A percentile compares a stretch with the other conserved stretches of the same genome.
These are phyloP conservation scores for Acanthamoeba castellanii DNA, from an alignment of 208 protist species.

Conservation along the genomic window DNA sequence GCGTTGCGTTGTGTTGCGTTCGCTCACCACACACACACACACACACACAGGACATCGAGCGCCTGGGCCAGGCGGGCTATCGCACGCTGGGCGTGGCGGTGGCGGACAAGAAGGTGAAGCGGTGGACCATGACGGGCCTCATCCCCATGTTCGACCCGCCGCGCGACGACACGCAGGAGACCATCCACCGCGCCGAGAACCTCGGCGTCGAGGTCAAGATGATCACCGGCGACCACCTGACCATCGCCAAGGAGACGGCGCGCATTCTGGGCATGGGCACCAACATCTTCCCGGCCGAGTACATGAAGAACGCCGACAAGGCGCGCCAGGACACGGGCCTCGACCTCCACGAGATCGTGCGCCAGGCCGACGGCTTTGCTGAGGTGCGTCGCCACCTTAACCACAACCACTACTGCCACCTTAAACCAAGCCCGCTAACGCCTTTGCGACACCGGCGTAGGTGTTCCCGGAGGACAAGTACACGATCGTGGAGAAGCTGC, in stretches of 20 bases:
- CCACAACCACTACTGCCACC: conserved; percentile 76
- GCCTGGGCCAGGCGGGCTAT: conserved; percentile 28
- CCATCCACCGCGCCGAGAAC: conserved; percentile 90
- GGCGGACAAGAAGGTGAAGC: neutral
- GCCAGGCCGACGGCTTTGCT: conserved; percentile 83
- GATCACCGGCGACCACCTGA: conserved; percentile 95
- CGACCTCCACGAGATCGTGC: conserved; percentile 65
- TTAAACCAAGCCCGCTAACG: too few relatives aligned
- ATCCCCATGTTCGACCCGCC: conserved; percentile 95
- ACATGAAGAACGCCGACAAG: conserved; percentile 78
- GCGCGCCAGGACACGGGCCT: conserved; percentile 67
- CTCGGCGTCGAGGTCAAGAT: conserved; percentile 96
- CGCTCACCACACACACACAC: too few relatives aligned
- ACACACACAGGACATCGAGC: neutral
- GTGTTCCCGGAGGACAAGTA: conserved; percentile 97
- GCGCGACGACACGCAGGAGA: conserved; percentile 93
- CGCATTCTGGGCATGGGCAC: conserved; percentile 94
- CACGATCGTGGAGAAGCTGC: conserved; percentile 94
- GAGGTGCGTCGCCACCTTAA: conserved; percentile 79
- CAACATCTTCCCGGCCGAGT: conserved; percentile 89
- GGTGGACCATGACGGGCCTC: conserved; percentile 92
- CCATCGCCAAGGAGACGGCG: conserved; percentile 96
- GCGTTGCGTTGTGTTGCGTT: neutral
- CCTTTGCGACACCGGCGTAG: neutral
- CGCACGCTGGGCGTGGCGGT: conserved; percentile 59